Base-by-base conservation (phyloP, 108 stramenopile genomes). In the Cyclotella atomus region DNA sequence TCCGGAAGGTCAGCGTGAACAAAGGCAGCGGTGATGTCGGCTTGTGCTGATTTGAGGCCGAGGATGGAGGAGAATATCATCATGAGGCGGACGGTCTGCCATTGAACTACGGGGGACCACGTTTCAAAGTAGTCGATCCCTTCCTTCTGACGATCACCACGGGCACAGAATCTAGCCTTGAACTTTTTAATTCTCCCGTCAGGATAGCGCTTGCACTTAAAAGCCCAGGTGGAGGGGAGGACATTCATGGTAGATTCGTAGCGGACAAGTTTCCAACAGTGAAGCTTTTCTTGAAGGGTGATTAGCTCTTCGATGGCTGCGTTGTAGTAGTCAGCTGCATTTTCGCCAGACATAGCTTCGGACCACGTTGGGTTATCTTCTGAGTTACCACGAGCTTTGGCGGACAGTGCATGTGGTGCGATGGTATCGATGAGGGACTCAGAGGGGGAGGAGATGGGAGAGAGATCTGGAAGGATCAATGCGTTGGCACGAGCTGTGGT, bases 121-220 rank as follows among this genome's bases (percentile, higher is more conserved):
- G 81, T 87, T 17, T 68, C 60, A 23, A 46, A 60, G 30, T 30
- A 74, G 36, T 75, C 66, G 24, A 75, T 34, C 3, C 74, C 65
- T 59, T 75, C 65, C 20, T 44, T 43, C 54, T 83, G 77, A 21
- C 45, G 23, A 45, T 84, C 83, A 10, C 83, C 80, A 20, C 80
- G 25, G 38, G 68, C 73, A 23, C 87, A 88, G 25, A 64, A 85
- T 8, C 82, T 20, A 6, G 81, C 87, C 44, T 88, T 88, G 47
- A 73, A 69, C 55, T 84, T 84, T 33, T 57, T 70, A 6, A 87
- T 46, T 2, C 19, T 14, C 3, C 86, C 83, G 68, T 82, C 81
- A 3, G 87, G 87, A 17, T 30, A 72, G 0, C 84, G 60, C 53
- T 89, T 86, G 62, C 70, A n/a, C n/a, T n/a, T n/a, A n/a, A n/a